Percentiles rank a stretch among this genome's conserved stretches.
These are phyloP conservation scores for Russula abietina DNA, from an alignment of 768 basidiomycete genomes.

Conservation along the genomic window DNA sequence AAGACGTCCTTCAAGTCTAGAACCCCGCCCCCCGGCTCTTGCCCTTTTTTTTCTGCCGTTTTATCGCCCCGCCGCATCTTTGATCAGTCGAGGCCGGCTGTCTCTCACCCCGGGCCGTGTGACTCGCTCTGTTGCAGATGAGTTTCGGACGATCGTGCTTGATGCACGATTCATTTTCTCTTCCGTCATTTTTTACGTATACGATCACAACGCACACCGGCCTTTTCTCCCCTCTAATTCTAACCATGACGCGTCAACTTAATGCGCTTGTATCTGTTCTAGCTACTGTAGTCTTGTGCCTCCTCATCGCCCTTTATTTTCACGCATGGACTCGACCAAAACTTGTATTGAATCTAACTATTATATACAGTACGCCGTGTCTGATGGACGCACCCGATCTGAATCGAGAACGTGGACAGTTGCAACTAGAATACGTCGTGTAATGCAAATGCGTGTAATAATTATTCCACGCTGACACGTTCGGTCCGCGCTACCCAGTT, in stretches of 20 bases:
- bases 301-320: not conserved
- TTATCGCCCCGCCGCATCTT: not conserved
- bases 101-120: not conserved
- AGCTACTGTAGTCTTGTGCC: not conserved
- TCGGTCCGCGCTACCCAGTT: not conserved
- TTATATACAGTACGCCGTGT: not conserved
- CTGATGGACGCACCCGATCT: not conserved
- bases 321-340: not conserved
- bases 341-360: not conserved
- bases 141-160: not conserved
- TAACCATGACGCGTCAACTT: not conserved
- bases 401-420: not conserved
- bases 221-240: not conserved
- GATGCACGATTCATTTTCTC: not conserved
- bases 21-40: not conserved
- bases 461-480: no score
- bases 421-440: not conserved
- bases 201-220: not conserved
- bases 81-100: not conserved
- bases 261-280: not conserved
- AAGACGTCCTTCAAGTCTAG: constrained; percentile 10
- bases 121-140: not conserved
- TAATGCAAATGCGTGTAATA: no score
- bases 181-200: not conserved
- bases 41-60: not conserved